Conservation (phyloP, 2,329 filamentous ascomycete genomes). For the Fusarium irregulare region DNA sequence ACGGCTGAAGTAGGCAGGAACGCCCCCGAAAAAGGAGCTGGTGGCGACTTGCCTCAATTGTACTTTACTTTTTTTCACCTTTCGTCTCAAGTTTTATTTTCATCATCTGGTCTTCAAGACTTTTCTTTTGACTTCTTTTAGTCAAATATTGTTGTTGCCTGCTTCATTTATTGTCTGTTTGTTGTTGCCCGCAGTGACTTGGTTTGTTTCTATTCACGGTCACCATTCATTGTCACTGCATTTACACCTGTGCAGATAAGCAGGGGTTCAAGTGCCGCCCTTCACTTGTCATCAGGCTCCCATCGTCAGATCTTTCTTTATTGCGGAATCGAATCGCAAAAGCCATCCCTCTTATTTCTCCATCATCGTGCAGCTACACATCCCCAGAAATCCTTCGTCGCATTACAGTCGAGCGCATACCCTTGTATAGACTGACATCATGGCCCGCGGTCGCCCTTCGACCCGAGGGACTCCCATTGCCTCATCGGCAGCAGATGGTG, state of each 20-base stretch:
- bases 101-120: slow-evolving; percentile 3
- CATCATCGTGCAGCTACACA: not conserved
- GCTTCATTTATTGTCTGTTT: slow-evolving; percentile 12
- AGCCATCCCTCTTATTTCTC: not conserved
- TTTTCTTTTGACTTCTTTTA: not conserved
- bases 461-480: slow-evolving; percentile 31
- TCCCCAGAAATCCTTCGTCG: not conserved
- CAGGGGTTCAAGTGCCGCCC: slow-evolving; percentile 25
- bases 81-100: slow-evolving; percentile 13
- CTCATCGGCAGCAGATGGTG: slow-evolving; percentile 34
- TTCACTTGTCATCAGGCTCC: slow-evolving; percentile 3
- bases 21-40: slow-evolving; percentile 39
- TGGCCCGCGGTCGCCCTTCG: slow-evolving; percentile 50
- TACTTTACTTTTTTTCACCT: slow-evolving; percentile 14
- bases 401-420: not conserved
- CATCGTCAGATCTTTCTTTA: not conserved
- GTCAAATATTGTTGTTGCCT: slow-evolving; percentile 6
- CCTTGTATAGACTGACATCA: slow-evolving; percentile 18
- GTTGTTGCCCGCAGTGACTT: slow-evolving; percentile 15
- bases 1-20: slow-evolving; percentile 10
- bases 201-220: slow-evolving; percentile 19
- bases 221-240: slow-evolving; percentile 15
- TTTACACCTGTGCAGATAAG: slow-evolving; percentile 20
- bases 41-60: slow-evolving; percentile 43
- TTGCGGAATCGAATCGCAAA: not conserved